Base-by-base conservation (phyloP, 2,329 filamentous ascomycete species). In the Botrytis deweyae region DNA sequence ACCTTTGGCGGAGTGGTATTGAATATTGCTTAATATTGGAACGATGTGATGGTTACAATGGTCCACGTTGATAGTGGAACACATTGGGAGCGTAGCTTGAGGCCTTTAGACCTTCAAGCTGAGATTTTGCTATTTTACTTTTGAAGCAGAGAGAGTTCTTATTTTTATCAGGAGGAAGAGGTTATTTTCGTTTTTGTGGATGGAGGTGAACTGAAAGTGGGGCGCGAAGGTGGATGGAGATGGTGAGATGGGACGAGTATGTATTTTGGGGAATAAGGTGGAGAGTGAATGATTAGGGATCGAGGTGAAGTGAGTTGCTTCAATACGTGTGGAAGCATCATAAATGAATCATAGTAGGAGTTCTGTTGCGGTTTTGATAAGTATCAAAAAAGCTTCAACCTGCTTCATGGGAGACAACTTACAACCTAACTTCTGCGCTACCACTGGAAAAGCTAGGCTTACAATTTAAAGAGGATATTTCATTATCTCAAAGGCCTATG, bases 101-200 rank as follows among this genome's bases (percentile, higher is more conserved):
- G 3, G 6, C 25, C 52, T 16, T 1, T 3, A 1, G 1, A 14
- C 14, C 14, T 8, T 3, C 0, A 3, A n/a, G 52, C 6, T 16
- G 25, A 55, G 18, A 3, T 55, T n/a, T 55, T 55, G 52, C 12
- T 16, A 8, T 55, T 55, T 55, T 55, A 6, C 0, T 55, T n/a
- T 7, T 16, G 12, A 14, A 6, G 2, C 1, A n/a, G 25, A 55
- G 25, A n/a, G 12, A 5, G 6, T 29, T 42, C 0, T 42, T 42
- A 16, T 42, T 33, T 33, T 33, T 16, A 42, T 42, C 3, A 5
- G 40, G 40, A 42, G 40, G 10, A 42, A 12, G 25, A n/a, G 25
- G 5, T n/a, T 6, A 14, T 14, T 55, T 14, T 16, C 12, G 1
- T 29, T 29, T 55, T 55, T 55, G 52, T 55, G 52, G n/a, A 29